Evolutionary conservation across 2,329 filamentous ascomycete species (phyloP).

Genomic region (Helotiales sp.): DNA sequence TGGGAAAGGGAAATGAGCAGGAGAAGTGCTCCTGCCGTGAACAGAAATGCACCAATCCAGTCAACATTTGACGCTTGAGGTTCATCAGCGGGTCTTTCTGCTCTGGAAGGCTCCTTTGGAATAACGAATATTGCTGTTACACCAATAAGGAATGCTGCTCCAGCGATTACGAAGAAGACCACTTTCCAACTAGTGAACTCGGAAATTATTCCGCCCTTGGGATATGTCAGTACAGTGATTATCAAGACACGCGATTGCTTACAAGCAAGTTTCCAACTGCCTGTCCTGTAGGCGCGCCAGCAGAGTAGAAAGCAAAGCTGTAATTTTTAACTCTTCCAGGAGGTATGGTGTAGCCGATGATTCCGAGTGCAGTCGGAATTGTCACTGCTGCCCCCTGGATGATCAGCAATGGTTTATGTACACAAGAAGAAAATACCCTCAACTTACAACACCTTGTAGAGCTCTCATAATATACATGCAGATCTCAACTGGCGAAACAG

Average conservation of each 20-base stretch:
- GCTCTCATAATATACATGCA: constrained; percentile 70
- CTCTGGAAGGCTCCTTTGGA: constrained; percentile 52
- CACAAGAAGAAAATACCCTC: not conserved
- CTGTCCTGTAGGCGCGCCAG: constrained; percentile 67
- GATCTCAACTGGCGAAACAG: constrained; percentile 70
- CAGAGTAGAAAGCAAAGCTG: constrained; percentile 68
- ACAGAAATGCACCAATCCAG: constrained; percentile 67
- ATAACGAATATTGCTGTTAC: constrained; percentile 64
- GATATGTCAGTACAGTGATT: constrained; percentile 9
- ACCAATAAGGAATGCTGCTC: constrained; percentile 62
- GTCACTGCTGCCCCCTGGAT: constrained; percentile 59
- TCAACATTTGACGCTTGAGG: constrained; percentile 56
- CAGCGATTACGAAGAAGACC: constrained; percentile 69
- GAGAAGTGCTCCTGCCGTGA: constrained; percentile 65
- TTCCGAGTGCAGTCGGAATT: constrained; percentile 73
- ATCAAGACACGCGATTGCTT: constrained; percentile 13
- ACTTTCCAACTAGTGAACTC: constrained; percentile 69
- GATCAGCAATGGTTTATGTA: not conserved
- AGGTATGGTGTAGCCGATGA: constrained; percentile 69
- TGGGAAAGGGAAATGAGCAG: constrained; percentile 71
- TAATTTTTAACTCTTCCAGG: constrained; percentile 73
- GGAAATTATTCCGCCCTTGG: constrained; percentile 62
- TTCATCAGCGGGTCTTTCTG: constrained; percentile 18
- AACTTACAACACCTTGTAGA: constrained; percentile 62
- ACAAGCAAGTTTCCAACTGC: constrained; percentile 61